Base-by-base conservation (phyloP, 2,329 filamentous ascomycete species). In the Coniella vitis region DNA sequence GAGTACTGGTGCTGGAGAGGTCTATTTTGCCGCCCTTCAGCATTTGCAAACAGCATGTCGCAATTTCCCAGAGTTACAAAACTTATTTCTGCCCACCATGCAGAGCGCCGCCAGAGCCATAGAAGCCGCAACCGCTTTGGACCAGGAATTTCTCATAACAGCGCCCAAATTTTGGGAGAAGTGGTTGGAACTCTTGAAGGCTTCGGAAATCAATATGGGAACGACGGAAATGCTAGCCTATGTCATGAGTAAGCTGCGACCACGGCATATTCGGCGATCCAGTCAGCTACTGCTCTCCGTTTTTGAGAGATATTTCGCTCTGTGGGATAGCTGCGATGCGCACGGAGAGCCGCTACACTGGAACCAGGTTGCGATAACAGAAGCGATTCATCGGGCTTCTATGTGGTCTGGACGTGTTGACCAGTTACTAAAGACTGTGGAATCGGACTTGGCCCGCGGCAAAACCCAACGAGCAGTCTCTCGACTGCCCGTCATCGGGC, bases 401-500 rank as follows among this genome's bases (percentile, higher is more conserved):
- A 32, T 46, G 8, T 53, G 51, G 51, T 38, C 34, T 41, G 48
- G 51, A 21, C 51, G 51, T 31, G 16, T 39, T 17, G 44, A 47
- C 14, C n/a, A 14, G 8, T 4, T 31, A 3, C 7, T 37, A 4
- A 10, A 14, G 1, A 19, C 16, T 8, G 37, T 47, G 12, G 42
- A 43, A 14, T 39, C 40, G n/a, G 20, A 42, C 9, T 14, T 51
- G 48, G 37, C 40, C 20, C 13, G n/a, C 14, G 31, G 42, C 4
- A 32, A 35, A n/a, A 21, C 36, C 19, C 16, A 36, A 22, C 7
- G 16, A 21, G 48, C 44, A 25, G 21, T 4, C 13, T 16, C 7
- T 12, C 14, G 39, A 31, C 22, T 53, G 25, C 17, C 17, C 13
- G 7, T 37, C 34, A 48, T 48, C 14, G 13, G 34, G 5, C 47